Base-by-base conservation (phyloP, 2,329 filamentous ascomycete species). In the Fusarium robinianum region DNA sequence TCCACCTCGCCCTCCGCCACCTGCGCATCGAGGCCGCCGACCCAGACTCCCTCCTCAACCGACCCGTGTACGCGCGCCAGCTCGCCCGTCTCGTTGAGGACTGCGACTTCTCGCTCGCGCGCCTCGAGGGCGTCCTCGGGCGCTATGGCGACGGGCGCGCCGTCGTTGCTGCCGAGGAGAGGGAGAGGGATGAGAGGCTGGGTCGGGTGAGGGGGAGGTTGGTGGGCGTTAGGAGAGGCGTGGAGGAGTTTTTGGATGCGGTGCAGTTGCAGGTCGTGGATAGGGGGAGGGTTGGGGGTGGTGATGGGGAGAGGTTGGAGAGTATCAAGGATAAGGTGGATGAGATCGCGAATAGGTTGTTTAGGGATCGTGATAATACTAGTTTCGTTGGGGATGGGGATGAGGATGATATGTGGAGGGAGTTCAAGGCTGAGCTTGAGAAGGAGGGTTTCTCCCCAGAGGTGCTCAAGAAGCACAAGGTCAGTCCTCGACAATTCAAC, bases 241-340 rank as follows among this genome's bases (percentile, higher is more conserved):
- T 84, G 32, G 76, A 78, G 40, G 67, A 74, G 55, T 80, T 84
- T 48, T 70, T 84, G 12, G 76, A 83, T 54, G 77, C 75, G 0
- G 71, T 84, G 12, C 79, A 83, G 59, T 59, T 80, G 29, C 72
- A 77, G 43, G 70, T 72, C 0, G 66, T 67, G 12, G 75, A 71
- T 26, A 46, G 50, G 60, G 66, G 45, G 57, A 57, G 49, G 22
- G 53, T 68, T 34, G 63, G 62, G 8, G 60, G 70, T 24, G 63
- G 66, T n/a, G 67, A 68, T 31, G 69, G 63, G 29, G 63, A 68
- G 12, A 67, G 72, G 16, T 65, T 82, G 22, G 76, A 83, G 43
- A 61, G 63, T 6, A 81, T 84, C 58, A 78, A 81, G 62, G 76
- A 80, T 60, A 81, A 83, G 57, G 76, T 84, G 21, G 80, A 85